These are phyloP conservation scores for Buxus sempervirens DNA, from an alignment of 164 flowering plant genomes.

Conservation along the genomic window DNA sequence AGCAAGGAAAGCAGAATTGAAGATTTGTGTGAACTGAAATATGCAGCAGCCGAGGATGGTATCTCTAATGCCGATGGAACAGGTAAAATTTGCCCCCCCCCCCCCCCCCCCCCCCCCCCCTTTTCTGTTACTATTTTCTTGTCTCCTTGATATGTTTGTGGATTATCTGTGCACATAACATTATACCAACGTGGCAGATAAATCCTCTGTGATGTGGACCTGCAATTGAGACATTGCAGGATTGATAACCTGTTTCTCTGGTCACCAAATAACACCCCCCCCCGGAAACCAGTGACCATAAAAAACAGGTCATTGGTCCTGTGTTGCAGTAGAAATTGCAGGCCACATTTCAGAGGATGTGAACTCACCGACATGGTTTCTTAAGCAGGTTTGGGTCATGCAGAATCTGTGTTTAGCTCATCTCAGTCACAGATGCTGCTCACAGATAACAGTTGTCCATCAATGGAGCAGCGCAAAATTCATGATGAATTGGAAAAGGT, in stretches of 20 bases:
- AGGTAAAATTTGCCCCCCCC: no score
- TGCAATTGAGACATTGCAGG: no score
- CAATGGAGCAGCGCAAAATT: constrained; percentile 7
- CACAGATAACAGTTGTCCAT: constrained; percentile 12
- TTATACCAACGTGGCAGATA: no score
- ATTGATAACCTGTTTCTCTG: no score
- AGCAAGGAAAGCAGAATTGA: background rate
- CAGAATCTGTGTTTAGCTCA: constrained; percentile 13
- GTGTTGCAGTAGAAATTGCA: no score
- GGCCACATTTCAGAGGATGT: no score
- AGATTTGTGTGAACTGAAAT: background rate
- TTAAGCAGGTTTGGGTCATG: constrained; percentile 10
- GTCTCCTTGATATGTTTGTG: background rate
- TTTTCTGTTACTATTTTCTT: no score
- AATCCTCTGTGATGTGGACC: no score
- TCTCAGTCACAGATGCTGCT: constrained; percentile 15
- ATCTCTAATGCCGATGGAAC: constrained; percentile 9
- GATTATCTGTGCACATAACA: background rate
- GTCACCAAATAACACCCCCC: no score
- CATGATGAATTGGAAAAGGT: constrained; percentile 16
- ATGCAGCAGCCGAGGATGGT: constrained; percentile 10
- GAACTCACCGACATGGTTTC: background rate
- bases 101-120: no score
- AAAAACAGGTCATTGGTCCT: no score
- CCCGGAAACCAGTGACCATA: no score